Evolutionary conservation across 2,329 filamentous ascomycete genomes (phyloP).

Genomic region (Epichloe hybrida): DNA sequence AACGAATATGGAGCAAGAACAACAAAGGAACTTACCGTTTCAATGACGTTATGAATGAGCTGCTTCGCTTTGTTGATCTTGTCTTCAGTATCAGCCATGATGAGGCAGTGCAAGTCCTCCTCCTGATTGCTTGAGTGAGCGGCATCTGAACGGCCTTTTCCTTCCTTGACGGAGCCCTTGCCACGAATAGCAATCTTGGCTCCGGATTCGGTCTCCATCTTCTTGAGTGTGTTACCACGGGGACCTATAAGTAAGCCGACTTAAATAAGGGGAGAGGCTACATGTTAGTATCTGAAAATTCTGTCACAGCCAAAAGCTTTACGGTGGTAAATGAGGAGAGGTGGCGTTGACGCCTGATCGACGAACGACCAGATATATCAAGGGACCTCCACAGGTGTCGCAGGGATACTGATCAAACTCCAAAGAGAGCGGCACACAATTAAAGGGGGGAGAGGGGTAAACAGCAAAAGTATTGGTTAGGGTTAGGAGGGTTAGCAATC

Average conservation of each 20-base stretch:
- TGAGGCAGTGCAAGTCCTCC: constrained; percentile 95
- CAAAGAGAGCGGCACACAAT: constrained; percentile 16
- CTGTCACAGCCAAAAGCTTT: constrained; percentile 15
- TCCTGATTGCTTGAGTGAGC: constrained; percentile 99
- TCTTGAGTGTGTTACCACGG: constrained; percentile 98
- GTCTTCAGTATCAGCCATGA: constrained; percentile 99
- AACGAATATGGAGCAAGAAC: not conserved
- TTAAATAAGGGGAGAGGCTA: constrained; percentile 72
- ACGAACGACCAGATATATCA: constrained; percentile 20
- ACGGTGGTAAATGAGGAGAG: constrained; percentile 5
- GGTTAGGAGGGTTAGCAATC: constrained; percentile 94
- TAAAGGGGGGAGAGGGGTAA: constrained; percentile 17
- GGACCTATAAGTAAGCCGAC: constrained; percentile 99
- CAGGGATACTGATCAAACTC: constrained; percentile 31
- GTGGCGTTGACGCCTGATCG: constrained; percentile 9
- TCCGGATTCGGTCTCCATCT: constrained; percentile 95
- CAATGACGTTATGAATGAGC: constrained; percentile 95
- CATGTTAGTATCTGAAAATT: constrained; percentile 63
- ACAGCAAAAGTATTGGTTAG: constrained; percentile 41
- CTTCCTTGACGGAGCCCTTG: constrained; percentile 99
- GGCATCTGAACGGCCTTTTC: constrained; percentile 96
- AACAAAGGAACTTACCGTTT: constrained; percentile 57
- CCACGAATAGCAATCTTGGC: constrained; percentile 99
- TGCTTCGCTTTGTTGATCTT: constrained; percentile 99
- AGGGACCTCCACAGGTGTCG: constrained; percentile 16